Evolutionary conservation across 1,139 yeast genomes (phyloP).

Genomic region (Zygosaccharomyces pseudobailii): DNA sequence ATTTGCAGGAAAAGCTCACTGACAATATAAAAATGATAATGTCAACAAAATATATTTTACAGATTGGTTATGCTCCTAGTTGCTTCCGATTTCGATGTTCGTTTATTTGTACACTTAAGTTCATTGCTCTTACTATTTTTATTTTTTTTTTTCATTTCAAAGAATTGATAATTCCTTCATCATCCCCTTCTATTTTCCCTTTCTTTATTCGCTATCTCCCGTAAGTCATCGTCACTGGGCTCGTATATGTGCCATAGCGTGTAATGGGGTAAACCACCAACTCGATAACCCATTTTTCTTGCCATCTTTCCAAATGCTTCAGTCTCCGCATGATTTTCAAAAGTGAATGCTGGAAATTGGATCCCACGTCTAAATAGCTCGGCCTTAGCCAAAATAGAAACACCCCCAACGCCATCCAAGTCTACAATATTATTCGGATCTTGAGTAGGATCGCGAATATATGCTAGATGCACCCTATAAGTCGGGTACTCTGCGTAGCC

Average conservation of each 20-base stretch:
- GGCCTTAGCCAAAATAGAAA: conserved; percentile 77
- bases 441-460: conserved; percentile 60
- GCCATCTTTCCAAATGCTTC: conserved; percentile 91
- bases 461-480: conserved; percentile 80
- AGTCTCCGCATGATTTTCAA: conserved; percentile 86
- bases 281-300: conserved; percentile 69
- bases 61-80: not conserved
- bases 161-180: not conserved
- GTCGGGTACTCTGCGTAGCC: conserved; percentile 90
- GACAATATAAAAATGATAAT: not conserved
- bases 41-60: not conserved
- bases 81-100: not conserved
- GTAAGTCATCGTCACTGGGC: conserved; percentile 86
- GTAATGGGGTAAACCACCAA: conserved; percentile 85
- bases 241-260: conserved; percentile 86
- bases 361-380: conserved; percentile 77
- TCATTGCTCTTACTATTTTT: no score
- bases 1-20: not conserved
- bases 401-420: conserved; percentile 89
- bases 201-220: conserved; percentile 66
- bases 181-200: conserved; percentile 53
- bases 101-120: not conserved
- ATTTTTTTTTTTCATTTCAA: not conserved
- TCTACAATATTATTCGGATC: conserved; percentile 62
- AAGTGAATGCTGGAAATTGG: conserved; percentile 85